These are phyloP conservation scores for Camellia oleifera DNA, from an alignment of 179 eudicot species.

Conservation along the genomic window DNA sequence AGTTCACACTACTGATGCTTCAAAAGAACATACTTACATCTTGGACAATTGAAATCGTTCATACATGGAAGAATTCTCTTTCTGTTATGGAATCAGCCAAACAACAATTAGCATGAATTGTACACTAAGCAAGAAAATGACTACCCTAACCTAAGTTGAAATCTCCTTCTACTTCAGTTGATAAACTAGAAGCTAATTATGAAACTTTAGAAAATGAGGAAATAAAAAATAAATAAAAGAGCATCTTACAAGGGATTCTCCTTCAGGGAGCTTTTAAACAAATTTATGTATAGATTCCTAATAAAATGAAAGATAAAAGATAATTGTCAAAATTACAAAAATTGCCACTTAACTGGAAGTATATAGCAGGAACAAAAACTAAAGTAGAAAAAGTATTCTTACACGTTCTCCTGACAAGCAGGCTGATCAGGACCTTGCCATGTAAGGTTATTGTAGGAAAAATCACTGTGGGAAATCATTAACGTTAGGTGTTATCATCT, in stretches of 20 bases:
- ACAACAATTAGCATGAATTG: constrained; percentile 18
- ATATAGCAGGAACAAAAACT: not conserved
- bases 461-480: constrained; percentile 16
- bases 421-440: constrained; percentile 49
- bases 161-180: not conserved
- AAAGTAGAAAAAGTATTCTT: not conserved
- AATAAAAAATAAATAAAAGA: not conserved
- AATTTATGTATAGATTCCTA: constrained; percentile 63
- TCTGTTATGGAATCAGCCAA: constrained; percentile 32
- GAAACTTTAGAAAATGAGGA: not conserved
- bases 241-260: constrained; percentile 44
- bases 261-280: constrained; percentile 57
- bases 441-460: too few species aligned
- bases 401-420: constrained; percentile 38
- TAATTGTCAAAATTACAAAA: not conserved
- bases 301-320: not conserved
- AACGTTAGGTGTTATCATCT: constrained; percentile 15
- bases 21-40: constrained; percentile 32
- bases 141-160: not conserved
- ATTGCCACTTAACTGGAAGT: not conserved
- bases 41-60: constrained; percentile 43
- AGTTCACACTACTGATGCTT: not conserved
- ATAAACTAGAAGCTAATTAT: not conserved
- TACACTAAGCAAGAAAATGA: not conserved
- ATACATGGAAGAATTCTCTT: constrained; percentile 57